phyloP scores from a whole-genome alignment of 2,329 filamentous ascomycete species.

The Sarocladium kiliense region DNA sequence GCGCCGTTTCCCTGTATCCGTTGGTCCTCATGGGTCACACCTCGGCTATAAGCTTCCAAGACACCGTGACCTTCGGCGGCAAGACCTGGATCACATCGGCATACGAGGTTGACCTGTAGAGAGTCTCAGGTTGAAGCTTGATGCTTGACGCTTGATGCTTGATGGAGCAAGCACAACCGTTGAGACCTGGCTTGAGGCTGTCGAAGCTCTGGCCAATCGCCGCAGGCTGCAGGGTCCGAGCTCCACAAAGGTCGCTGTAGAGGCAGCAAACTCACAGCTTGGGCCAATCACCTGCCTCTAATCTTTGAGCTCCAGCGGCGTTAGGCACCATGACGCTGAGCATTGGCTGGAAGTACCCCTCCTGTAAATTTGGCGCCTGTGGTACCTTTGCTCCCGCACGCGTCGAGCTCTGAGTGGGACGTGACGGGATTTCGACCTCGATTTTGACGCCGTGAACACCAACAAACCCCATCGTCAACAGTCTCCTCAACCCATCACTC shows the following conservation, averaged over 20 bases:
- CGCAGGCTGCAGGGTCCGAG: not conserved
- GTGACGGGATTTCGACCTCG: slow-evolving; percentile 4
- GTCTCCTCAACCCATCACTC: slow-evolving; percentile 5
- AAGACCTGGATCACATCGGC: too few species aligned
- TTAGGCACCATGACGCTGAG: not conserved
- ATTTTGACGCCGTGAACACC: slow-evolving; percentile 8
- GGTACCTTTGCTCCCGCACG: not conserved
- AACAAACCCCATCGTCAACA: slow-evolving; percentile 9
- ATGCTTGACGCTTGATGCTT: not conserved
- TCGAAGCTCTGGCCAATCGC: not conserved
- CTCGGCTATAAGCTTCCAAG: too few species aligned
- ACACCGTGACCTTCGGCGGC: too few species aligned
- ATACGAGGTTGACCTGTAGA: too few species aligned
- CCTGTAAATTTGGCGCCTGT: not conserved
- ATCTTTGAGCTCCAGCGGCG: not conserved
- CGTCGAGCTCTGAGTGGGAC: slow-evolving; percentile 7
- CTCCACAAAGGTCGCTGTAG: too few species aligned
- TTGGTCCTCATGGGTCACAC: too few species aligned
- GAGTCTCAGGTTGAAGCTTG: not conserved
- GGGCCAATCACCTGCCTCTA: not conserved
- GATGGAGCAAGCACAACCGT: not conserved
- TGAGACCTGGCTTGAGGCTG: not conserved
- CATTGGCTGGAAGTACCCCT: not conserved
- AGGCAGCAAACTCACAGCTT: too few species aligned
- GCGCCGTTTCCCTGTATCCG: too few species aligned